Conservation (phyloP, 2,329 filamentous ascomycete species). For the Westerdykella ornata region DNA sequence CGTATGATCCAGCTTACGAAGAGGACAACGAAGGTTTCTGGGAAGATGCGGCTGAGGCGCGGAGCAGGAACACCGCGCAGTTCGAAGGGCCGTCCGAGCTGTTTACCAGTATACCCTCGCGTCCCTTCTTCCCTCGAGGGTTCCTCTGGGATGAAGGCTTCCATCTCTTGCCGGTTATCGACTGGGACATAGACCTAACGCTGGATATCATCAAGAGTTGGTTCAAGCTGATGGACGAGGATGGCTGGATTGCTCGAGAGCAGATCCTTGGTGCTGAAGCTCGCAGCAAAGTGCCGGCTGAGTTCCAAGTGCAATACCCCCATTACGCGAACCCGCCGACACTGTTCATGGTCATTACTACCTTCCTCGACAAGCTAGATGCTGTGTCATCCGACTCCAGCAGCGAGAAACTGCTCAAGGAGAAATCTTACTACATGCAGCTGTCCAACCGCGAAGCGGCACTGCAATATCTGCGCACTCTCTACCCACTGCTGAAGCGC, state of each 20-base stretch:
- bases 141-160: conserved; percentile 99
- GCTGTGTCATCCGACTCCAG: conserved; percentile 23
- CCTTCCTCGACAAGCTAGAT: conserved; percentile 72
- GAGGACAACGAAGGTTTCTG: conserved; percentile 95
- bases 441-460: conserved; percentile 62
- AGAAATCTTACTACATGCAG: conserved; percentile 53
- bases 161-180: conserved; percentile 80
- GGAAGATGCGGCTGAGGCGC: conserved; percentile 79
- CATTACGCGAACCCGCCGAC: conserved; percentile 97
- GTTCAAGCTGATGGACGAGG: conserved; percentile 92
- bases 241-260: conserved; percentile 95
- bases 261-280: conserved; percentile 90
- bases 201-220: conserved; percentile 87
- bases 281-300: conserved; percentile 83
- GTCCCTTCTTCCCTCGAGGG: conserved; percentile 91
- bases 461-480: conserved; percentile 61
- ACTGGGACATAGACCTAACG: conserved; percentile 85
- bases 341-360: conserved; percentile 80
- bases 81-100: conserved; percentile 79
- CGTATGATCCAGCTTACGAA: conserved; percentile 85
- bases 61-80: conserved; percentile 59
- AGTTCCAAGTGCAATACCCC: conserved; percentile 94
- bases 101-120: conserved; percentile 83
- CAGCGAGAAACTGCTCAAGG: conserved; percentile 31
- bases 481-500: conserved; percentile 81